Percentiles rank a stretch among this genome's conserved stretches.
phyloP scores from a whole-genome alignment of 140 eudicot genomes.

The Flaveria floridana region DNA sequence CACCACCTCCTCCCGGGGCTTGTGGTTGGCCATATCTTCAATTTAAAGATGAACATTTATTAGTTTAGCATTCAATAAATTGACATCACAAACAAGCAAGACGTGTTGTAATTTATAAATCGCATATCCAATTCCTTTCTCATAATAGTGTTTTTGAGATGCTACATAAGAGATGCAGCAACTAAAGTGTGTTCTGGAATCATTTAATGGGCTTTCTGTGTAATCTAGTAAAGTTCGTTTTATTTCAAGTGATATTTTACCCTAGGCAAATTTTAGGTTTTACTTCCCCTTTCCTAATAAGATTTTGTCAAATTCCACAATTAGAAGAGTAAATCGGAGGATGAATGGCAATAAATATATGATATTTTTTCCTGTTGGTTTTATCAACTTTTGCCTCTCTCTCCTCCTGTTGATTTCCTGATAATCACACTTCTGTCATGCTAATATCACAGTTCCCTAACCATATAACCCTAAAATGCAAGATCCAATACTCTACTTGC shows the following conservation, averaged over 20 bases:
- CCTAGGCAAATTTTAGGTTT: neutral
- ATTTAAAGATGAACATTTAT: slow-evolving; percentile 6
- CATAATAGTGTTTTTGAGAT: neutral
- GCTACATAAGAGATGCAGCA: neutral
- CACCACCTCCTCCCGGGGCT: slow-evolving; percentile 56
- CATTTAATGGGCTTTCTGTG: neutral
- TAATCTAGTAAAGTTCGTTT: no score
- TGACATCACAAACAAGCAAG: slow-evolving; percentile 22
- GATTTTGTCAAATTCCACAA: slow-evolving; percentile 5
- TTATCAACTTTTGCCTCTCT: neutral
- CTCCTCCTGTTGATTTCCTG: slow-evolving; percentile 1
- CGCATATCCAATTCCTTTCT: neutral
- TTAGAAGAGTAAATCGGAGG: neutral
- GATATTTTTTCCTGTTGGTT: neutral
- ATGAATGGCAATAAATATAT: neutral
- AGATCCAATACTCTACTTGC: slow-evolving; percentile 8
- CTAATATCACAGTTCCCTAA: neutral
- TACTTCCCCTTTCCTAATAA: slow-evolving; percentile 18
- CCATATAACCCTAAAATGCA: slow-evolving; percentile 31
- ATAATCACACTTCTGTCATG: slow-evolving; percentile 8
- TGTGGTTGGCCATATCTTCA: slow-evolving; percentile 74
- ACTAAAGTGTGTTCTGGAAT: neutral
- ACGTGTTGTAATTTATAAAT: slow-evolving; percentile 6
- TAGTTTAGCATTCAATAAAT: neutral
- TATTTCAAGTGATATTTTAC: neutral